Evolutionary conservation across 306 rosid species (phyloP).

Genomic region (Vigna hirtella): DNA sequence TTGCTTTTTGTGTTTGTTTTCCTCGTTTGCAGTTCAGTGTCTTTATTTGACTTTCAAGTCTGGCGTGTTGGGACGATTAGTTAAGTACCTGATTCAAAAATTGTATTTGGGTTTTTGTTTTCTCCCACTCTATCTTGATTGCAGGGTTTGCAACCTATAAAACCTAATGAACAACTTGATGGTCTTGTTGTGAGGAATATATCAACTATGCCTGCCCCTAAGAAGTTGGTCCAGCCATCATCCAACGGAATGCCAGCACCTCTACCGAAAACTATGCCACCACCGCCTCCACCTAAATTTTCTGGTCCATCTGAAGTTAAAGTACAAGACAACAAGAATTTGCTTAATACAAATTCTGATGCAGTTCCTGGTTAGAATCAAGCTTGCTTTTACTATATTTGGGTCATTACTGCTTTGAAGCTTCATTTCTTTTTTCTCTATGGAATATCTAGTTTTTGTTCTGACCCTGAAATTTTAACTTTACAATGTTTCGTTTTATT

Average conservation of each 20-base stretch:
- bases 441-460: slow-evolving; percentile 6
- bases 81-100: slow-evolving; percentile 47
- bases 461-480: slow-evolving; percentile 25
- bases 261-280: slow-evolving; percentile 63
- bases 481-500: background rate
- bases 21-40: slow-evolving; percentile 23
- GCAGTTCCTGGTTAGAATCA: slow-evolving; percentile 73
- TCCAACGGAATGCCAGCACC: slow-evolving; percentile 63
- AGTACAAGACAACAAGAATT: slow-evolving; percentile 54
- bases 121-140: slow-evolving; percentile 56
- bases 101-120: slow-evolving; percentile 52
- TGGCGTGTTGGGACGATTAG: slow-evolving; percentile 17
- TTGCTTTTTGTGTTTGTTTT: slow-evolving; percentile 13
- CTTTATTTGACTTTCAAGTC: slow-evolving; percentile 31
- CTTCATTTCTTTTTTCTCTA: slow-evolving; percentile 1
- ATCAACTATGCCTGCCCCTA: slow-evolving; percentile 83
- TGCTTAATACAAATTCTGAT: slow-evolving; percentile 52
- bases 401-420: slow-evolving; percentile 29
- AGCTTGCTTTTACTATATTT: slow-evolving; percentile 21
- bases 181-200: slow-evolving; percentile 65
- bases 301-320: slow-evolving; percentile 46
- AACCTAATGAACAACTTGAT: slow-evolving; percentile 49
- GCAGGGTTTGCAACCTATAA: slow-evolving; percentile 62
- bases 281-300: slow-evolving; percentile 77
- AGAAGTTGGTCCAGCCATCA: slow-evolving; percentile 65